Evolutionary conservation across 192 early-diverging fungal genomes (phyloP).

Genomic region (Rhizophagus sp.): DNA sequence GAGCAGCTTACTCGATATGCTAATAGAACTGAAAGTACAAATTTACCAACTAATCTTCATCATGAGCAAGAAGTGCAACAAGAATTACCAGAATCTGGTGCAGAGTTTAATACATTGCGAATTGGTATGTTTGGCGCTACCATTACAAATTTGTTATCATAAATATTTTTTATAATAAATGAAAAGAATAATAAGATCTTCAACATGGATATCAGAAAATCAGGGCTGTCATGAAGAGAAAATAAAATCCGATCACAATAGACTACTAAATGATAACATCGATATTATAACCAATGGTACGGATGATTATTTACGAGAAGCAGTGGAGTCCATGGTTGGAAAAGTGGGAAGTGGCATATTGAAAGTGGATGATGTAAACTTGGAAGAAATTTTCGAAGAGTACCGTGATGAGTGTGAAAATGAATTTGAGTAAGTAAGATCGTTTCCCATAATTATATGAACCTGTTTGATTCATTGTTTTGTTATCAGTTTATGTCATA

Average conservation of each 20-base stretch:
- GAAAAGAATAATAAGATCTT: neutral
- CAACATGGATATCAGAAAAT: neutral
- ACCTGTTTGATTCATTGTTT: conserved; percentile 7
- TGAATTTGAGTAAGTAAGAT: conserved; percentile 16
- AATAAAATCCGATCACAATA: neutral
- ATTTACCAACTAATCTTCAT: conserved; percentile 25
- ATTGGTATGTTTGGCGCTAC: conserved; percentile 21
- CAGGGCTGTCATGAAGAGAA: neutral
- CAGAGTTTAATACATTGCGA: conserved; percentile 19
- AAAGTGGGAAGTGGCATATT: conserved; percentile 10
- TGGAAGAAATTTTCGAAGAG: conserved; percentile 28
- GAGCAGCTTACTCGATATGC: conserved; percentile 32
- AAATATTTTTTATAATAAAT: conserved; percentile 15
- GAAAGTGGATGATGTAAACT: conserved; percentile 10
- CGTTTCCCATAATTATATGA: conserved; percentile 11
- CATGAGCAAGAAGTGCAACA: conserved; percentile 11
- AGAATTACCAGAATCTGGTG: conserved; percentile 18
- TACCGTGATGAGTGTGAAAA: conserved; percentile 23
- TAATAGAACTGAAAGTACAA: neutral
- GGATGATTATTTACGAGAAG: conserved; percentile 25
- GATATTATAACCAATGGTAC: conserved; percentile 10
- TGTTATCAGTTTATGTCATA: conserved; percentile 25
- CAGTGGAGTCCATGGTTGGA: conserved; percentile 13
- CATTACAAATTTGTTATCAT: conserved; percentile 27
- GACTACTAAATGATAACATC: neutral